Base-by-base conservation (phyloP, 164 flowering plant genomes). In the Tinospora cordifolia region DNA sequence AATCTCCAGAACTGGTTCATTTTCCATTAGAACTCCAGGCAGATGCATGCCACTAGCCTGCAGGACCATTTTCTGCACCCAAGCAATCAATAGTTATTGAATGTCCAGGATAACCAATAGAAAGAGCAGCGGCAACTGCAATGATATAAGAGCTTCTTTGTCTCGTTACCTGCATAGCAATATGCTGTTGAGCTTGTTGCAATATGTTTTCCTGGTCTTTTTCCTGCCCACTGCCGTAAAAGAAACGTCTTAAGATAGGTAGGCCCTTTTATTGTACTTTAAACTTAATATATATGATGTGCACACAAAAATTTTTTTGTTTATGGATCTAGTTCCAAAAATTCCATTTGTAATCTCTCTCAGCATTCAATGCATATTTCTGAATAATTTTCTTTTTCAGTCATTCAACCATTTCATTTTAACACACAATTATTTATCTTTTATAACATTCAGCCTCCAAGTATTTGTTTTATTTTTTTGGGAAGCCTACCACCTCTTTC, bases 161-260 rank as follows among this genome's bases (percentile, higher is more conserved):
- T 26, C 24, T 15, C 21, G 69, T 71, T 81, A 87, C 97, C 91
- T 91, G 97, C 44, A 88, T 77, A 22, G 90, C 89, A 71, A 90
- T 84, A 70, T 89, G 93, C 71, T 89, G 97, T 60, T 88, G 92
- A 41, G 95, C 95, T 69, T 88, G 93, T 22, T 82, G 81, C 71
- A 91, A 80, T 63, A 91, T 78, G 77, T 67, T 79, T 58, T 88
- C 95, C 79, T 90, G 97, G 38, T 91, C 95, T 38, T 86, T 91
- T 39, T 79, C 72, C 75, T 86, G 95, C 38, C 81, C 85, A 57
- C 74, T 78, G 80, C 86, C 80, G 81, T 71, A 69, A 74, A 73
- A 62, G 67, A 57, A 36, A 67, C 38, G 41, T 67, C 30, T 66
- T 30, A 36, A 72, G 47, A 24, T 47, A 71, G 49, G 27, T 12